Conservation (phyloP, 768 basidiomycete genomes). For the Gyrodon lividus region DNA sequence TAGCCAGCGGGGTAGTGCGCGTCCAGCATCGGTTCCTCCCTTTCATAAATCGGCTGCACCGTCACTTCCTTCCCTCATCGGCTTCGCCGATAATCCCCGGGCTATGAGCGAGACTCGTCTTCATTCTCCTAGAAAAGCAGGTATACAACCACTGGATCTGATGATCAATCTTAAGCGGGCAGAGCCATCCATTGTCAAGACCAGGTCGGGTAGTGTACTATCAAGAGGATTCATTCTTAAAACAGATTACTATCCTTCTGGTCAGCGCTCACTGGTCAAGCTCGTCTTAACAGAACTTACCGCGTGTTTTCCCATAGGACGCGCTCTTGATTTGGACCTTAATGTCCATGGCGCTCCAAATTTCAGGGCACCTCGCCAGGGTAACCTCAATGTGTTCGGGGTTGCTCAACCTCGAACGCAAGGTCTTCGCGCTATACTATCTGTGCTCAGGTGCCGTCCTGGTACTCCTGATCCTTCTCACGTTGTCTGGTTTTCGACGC, state of each 20-base stretch:
- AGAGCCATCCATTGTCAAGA: conserved; percentile 76
- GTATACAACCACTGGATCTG: conserved; percentile 49
- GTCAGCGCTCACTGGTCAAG: conserved; percentile 33
- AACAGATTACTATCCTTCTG: conserved; percentile 86
- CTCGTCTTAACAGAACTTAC: conserved; percentile 3
- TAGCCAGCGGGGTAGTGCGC: background rate
- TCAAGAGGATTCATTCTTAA: conserved; percentile 91
- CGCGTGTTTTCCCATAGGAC: conserved; percentile 44
- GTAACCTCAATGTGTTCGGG: conserved; percentile 88
- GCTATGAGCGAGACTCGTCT: conserved; percentile 1
- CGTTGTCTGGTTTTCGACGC: conserved; percentile 94
- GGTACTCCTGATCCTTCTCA: conserved; percentile 60
- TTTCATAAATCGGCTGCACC: conserved; percentile 5
- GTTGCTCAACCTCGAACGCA: conserved; percentile 94
- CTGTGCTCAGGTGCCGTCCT: conserved; percentile 75
- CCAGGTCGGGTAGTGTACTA: conserved; percentile 78
- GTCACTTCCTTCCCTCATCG: background rate
- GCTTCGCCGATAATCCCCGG: conserved; percentile 7
- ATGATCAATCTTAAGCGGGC: conserved; percentile 63
- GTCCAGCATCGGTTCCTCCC: conserved; percentile 12
- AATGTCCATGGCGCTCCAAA: conserved; percentile 95
- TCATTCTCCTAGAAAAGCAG: conserved; percentile 6
- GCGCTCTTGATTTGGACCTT: conserved; percentile 87
- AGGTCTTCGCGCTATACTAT: conserved; percentile 87
- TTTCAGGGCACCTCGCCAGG: conserved; percentile 80